phyloP scores from a whole-genome alignment of 176 grass and related monocot genomes.

The Phoenix roebelenii region DNA sequence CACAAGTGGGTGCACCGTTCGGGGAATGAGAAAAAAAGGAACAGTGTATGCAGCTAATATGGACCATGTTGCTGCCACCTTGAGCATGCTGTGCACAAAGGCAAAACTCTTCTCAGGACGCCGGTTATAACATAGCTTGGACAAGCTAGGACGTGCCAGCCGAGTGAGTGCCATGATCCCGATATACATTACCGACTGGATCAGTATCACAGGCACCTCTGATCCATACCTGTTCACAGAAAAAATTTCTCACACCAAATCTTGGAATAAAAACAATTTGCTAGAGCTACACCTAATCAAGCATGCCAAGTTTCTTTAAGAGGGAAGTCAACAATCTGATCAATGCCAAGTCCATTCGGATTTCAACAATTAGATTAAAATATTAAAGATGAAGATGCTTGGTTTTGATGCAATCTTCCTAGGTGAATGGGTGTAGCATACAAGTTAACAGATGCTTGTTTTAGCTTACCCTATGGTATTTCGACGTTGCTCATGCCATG shows the following conservation, averaged over 20 bases:
- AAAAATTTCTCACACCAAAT: not conserved
- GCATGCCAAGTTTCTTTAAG: too few relatives aligned
- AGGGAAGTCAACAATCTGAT: too few relatives aligned
- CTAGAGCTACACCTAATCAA: too few relatives aligned
- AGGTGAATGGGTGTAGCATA: too few relatives aligned
- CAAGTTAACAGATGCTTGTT: not conserved
- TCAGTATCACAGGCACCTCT: slow-evolving; percentile 63
- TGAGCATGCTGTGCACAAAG: slow-evolving; percentile 59
- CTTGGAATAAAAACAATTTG: too few relatives aligned
- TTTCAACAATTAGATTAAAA: too few relatives aligned
- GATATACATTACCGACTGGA: slow-evolving; percentile 59
- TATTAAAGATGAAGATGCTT: too few relatives aligned
- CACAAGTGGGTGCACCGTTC: slow-evolving; percentile 76
- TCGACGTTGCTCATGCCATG: slow-evolving; percentile 90
- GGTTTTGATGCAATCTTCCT: too few relatives aligned
- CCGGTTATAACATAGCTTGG: slow-evolving; percentile 65
- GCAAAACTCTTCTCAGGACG: slow-evolving; percentile 54
- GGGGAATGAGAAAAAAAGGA: slow-evolving; percentile 80
- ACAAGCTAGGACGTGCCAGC: slow-evolving; percentile 54
- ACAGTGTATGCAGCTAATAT: slow-evolving; percentile 50
- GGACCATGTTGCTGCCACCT: slow-evolving; percentile 38
- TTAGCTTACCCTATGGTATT: slow-evolving; percentile 70
- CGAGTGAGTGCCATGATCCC: slow-evolving; percentile 48
- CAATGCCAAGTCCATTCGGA: too few relatives aligned
- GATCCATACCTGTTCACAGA: slow-evolving; percentile 52